Base-by-base conservation (phyloP, 129 eudicot genomes). In the Scalesia atractyloides region DNA sequence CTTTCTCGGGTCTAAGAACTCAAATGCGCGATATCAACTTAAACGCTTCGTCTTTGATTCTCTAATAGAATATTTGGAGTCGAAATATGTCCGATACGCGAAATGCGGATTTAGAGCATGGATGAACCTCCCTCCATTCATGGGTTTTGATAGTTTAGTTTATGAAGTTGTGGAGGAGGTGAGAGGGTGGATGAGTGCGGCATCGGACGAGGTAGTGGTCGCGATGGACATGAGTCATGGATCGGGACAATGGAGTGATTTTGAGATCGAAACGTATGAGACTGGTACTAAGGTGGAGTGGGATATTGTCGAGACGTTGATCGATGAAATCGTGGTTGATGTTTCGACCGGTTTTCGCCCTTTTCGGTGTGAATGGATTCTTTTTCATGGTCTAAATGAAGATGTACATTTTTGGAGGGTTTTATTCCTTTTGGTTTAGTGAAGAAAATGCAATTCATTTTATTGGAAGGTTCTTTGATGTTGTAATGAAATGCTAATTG, bases 241-340 rank as follows among this genome's bases (percentile, higher is more conserved):
- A 10, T 69, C 80, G 59, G 84, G 82, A 7, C 86, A 85, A 71
- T 95, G 97, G 92, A 82, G 80, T 4, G 82, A 83, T 73, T 88
- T 84, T 49, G 95, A 95, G 76, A 75, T 48, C 24, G 92, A 90
- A 83, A 80, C 36, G 1, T 82, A 76, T 66, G 94, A 91, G 78
- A 78, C 73, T 2, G 86, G 95, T 41, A 76, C 64, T 46, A 85
- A 77, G 67, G 75, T 95, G 14, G 88, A 77, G 33, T 30, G 72
- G 68, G 78, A 70, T 49, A 64, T 95, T 18, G 12, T 88, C 12
- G 80, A 83, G 63, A 51, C 43, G 64, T 75, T 95, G 77, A 78
- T 95, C 7, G 91, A 88, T 74, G 99, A 95, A 74, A 17, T 88
- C 72, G 90, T 95, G 39, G 4, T 66, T 1, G 99, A 95, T 59